Conservation (phyloP, 495 filamentous ascomycete genomes). For the Neurospora sp. region DNA sequence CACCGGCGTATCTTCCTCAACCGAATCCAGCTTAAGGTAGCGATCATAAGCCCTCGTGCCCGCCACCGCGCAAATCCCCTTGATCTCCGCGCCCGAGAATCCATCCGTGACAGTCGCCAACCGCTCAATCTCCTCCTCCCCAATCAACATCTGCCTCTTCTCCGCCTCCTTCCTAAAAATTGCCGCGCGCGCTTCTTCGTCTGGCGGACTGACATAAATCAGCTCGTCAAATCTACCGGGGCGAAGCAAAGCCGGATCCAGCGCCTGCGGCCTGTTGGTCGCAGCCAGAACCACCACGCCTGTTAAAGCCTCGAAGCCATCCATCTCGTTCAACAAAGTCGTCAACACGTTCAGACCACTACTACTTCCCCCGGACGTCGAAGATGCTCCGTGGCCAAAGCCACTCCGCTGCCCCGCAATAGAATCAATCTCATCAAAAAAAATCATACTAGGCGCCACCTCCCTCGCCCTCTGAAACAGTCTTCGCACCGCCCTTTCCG, state of each 20-base stretch:
- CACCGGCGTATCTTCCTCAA: conserved; percentile 24
- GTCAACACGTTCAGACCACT: conserved; percentile 74
- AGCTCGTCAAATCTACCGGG: conserved; percentile 81
- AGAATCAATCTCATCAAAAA: conserved; percentile 97
- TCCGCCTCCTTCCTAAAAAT: conserved; percentile 59
- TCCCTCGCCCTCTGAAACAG: conserved; percentile 81
- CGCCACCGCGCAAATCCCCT: conserved; percentile 54
- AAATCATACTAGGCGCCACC: conserved; percentile 86
- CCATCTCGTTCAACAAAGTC: conserved; percentile 90
- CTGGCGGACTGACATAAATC: conserved; percentile 84
- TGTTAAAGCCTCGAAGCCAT: conserved; percentile 78
- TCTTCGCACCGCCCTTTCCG: conserved; percentile 78
- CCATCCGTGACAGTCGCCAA: conserved; percentile 68
- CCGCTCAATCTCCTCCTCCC: conserved; percentile 52
- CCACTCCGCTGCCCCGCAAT: conserved; percentile 66
- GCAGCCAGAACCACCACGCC: conserved; percentile 88
- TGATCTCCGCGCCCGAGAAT: conserved; percentile 83
- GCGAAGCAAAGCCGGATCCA: conserved; percentile 81
- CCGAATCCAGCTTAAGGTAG: conserved; percentile 5
- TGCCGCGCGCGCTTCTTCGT: conserved; percentile 60
- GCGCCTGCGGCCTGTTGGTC: conserved; percentile 80
- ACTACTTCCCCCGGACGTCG: conserved; percentile 18
- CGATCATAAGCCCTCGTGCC: conserved; percentile 36
- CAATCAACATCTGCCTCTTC: conserved; percentile 45
- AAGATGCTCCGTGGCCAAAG: conserved; percentile 15